Base-by-base conservation (phyloP, 1,284 basidiomycete species). In the Chiua sp. region DNA sequence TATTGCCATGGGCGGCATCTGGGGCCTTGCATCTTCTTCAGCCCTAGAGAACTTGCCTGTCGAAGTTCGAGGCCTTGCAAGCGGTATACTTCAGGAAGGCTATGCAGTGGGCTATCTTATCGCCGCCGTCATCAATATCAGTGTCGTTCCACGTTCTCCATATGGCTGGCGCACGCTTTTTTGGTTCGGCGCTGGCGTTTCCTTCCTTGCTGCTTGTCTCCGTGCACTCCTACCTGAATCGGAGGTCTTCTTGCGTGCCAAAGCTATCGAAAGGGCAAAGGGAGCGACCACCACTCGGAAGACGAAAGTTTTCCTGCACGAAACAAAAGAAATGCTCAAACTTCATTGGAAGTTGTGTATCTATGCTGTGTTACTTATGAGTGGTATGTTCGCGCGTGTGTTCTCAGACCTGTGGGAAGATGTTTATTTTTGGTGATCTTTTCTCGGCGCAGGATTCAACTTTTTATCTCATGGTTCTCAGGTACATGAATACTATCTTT, bases 401-500 rank as follows among this genome's bases (percentile, higher is more conserved):
- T 35, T 52, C 49, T 47, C 28, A 53, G 48, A 22, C 26, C 0
- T 37, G 23, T 58, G 59, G 3, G 51, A 60, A 15, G 15, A 49
- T 47, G 26, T n/a, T 63, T 15, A 61, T 42, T 10, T 53, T 35
- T n/a, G n/a, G 23, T 22, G 22, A 11, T 47, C 33, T 44, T n/a
- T 37, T 59, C 22, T 22, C 10, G 46, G 54, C 32, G 59, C 72
- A 85, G 90, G 91, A 10, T 95, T 98, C 84, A 98, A 96, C 80
- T 98, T 98, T 82, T 80, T 96, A 63, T 92, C 91, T 6, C 94
- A 96, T 75, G 93, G 92, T 18, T 93, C 91, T 60, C 92, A 93
- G 62, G 81, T 73, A 67, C 67, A 56, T 63, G 61, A n/a, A 46
- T 55, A 7, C 26, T 33, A 4, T 42, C 7, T 18, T n/a, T 15